phyloP scores from a whole-genome alignment of 768 basidiomycete species.

The Pulveroboletus frians region DNA sequence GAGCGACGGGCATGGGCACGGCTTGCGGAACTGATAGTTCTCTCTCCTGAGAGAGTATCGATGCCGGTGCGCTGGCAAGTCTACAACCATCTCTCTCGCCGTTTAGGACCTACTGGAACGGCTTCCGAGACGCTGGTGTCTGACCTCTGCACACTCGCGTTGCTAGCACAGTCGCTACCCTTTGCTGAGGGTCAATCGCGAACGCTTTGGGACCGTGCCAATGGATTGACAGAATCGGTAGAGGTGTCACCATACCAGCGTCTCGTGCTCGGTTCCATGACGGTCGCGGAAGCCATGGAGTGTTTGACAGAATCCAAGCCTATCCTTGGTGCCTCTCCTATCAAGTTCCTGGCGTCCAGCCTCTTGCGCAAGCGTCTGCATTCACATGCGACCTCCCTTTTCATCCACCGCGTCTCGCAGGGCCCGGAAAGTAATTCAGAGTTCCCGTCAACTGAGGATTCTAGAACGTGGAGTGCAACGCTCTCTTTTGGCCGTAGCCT shows the following conservation, averaged over 20 bases:
- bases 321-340: conserved; percentile 28
- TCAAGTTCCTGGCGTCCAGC: conserved; percentile 47
- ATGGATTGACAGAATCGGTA: conserved; percentile 20
- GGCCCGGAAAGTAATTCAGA: conserved; percentile 13
- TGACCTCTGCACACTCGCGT: conserved; percentile 53
- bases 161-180: conserved; percentile 42
- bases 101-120: background rate
- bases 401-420: conserved; percentile 42
- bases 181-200: conserved; percentile 40
- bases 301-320: conserved; percentile 28
- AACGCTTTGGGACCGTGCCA: conserved; percentile 39
- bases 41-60: conserved; percentile 26
- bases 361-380: conserved; percentile 50
- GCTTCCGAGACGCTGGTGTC: conserved; percentile 36
- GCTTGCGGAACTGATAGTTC: conserved; percentile 43
- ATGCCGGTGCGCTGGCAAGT: conserved; percentile 45
- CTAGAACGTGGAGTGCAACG: conserved; percentile 42
- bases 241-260: conserved; percentile 44
- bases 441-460: conserved; percentile 20
- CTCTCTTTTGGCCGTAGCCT: conserved; percentile 59
- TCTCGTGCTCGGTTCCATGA: conserved; percentile 48
- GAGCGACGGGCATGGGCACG: conserved; percentile 49
- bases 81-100: conserved; percentile 46
- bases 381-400: conserved; percentile 48
- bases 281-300: conserved; percentile 48